phyloP scores from a whole-genome alignment of 108 stramenopile genomes.

The Aurantiochytrium sp. region DNA sequence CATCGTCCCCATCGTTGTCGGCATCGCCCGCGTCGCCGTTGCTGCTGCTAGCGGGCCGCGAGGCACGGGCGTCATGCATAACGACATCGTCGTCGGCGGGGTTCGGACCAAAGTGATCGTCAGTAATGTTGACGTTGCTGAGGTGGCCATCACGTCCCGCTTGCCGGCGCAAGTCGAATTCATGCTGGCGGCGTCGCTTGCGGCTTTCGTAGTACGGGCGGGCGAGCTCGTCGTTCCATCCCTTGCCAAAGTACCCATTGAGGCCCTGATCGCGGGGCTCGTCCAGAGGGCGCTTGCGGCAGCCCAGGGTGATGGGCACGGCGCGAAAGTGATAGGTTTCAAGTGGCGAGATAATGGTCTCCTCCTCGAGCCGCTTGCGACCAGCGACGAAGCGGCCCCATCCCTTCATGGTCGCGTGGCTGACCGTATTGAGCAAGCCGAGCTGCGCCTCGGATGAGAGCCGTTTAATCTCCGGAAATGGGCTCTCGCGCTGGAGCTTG shows the following conservation, averaged over 20 bases:
- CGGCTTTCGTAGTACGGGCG: background rate
- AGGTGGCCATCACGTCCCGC: no score
- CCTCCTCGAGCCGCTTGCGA: background rate
- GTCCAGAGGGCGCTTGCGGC: conserved; percentile 11
- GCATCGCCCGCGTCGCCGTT: background rate
- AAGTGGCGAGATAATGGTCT: conserved; percentile 8
- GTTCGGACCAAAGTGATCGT: no score
- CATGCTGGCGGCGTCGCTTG: background rate
- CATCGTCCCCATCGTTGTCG: background rate
- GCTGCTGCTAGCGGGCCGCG: no score
- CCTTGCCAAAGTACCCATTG: conserved; percentile 28
- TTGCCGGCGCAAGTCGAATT: background rate
- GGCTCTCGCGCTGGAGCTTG: background rate
- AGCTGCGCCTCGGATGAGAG: background rate
- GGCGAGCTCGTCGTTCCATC: conserved; percentile 24
- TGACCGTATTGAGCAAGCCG: background rate
- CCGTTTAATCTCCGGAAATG: background rate
- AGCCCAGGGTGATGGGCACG: background rate
- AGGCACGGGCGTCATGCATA: no score
- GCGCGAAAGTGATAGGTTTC: conserved; percentile 23
- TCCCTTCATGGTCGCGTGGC: background rate
- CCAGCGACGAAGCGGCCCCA: conserved; percentile 21
- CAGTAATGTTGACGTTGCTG: no score
- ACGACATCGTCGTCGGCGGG: no score
- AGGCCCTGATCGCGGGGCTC: conserved; percentile 15